Evolutionary conservation across 139 green algal species (phyloP), one percentile per base, ranked within the genome.

Genomic region (Chlamydomonas urium): DNA sequence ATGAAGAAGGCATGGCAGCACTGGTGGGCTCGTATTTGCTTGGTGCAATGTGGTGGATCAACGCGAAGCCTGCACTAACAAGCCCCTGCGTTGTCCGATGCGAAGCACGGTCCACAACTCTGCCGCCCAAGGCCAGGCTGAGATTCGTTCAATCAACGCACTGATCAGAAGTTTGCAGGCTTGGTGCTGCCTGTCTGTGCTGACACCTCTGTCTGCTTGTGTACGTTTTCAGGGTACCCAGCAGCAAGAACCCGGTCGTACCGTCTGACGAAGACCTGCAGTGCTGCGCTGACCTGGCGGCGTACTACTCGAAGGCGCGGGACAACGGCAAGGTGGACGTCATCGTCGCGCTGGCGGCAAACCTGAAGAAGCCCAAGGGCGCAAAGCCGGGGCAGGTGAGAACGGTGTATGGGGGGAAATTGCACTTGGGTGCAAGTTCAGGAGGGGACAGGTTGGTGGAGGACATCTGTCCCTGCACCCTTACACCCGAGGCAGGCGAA

Each of bases 351-450:
- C 71, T 75, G 24, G 81, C 83, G 4, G 59, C 35, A 8, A 66
- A 56, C 37, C 61, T 97, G n/a, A 83, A 81, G 61, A 95, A 94
- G 75, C 87, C 90, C n/a, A 89, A 84, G 28, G 91, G 91, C 0
- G 90, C 89, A 5, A 84, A 86, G 58, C 90, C 89, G 1, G 91
- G 91, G 2, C 82, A 90, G 71, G 87, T 89, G 48, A 26, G 63
- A 56, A 56, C 21, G 34, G 62, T 78, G 29, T 33, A 17, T 70
- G 37, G n/a, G n/a, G n/a, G n/a, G n/a, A n/a, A n/a, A n/a, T n/a
- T n/a, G n/a, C n/a, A n/a, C n/a, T n/a, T n/a, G n/a, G n/a, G n/a
- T n/a, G n/a, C n/a, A n/a, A n/a, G n/a, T n/a, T n/a, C n/a, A n/a
- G n/a, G n/a, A n/a, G n/a, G n/a, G n/a, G n/a, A n/a, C n/a, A n/a